These are phyloP conservation scores for Rhizopogon sp. DNA, from an alignment of 768 basidiomycete species.

Conservation along the genomic window DNA sequence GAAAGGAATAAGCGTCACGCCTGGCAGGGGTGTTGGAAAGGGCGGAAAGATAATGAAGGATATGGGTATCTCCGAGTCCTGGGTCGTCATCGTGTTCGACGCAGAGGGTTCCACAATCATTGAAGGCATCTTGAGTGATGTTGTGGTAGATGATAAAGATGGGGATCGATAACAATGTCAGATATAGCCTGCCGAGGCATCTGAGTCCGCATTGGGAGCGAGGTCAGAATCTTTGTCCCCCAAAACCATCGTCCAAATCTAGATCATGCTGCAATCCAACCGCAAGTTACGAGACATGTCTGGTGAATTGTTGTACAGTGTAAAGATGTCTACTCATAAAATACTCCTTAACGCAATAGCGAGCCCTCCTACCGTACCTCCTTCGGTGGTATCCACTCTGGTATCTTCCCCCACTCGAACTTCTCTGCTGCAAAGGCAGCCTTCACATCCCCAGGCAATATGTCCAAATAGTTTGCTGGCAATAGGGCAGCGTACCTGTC, in stretches of 20 bases:
- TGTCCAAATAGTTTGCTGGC: constrained; percentile 52
- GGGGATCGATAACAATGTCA: neutral
- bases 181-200: neutral
- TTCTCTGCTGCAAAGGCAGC: constrained; percentile 50
- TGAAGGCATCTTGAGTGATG: constrained; percentile 15
- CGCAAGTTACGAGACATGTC: neutral
- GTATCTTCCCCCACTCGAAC: constrained; percentile 69
- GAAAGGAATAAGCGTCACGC: constrained; percentile 51
- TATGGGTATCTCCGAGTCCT: constrained; percentile 9
- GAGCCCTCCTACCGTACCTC: constrained; percentile 40
- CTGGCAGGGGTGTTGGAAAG: constrained; percentile 40
- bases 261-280: constrained; percentile 1
- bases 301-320: neutral
- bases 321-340: neutral
- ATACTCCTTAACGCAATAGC: neutral
- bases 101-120: constrained; percentile 8
- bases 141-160: constrained; percentile 11
- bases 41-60: constrained; percentile 38
- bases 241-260: constrained; percentile 12
- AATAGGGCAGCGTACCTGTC: constrained; percentile 54
- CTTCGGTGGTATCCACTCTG: constrained; percentile 70
- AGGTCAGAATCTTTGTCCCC: neutral
- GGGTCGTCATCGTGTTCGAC: constrained; percentile 6
- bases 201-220: neutral
- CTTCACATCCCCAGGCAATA: constrained; percentile 44